These are phyloP conservation scores for Euphrasia arctica DNA, from an alignment of 305 asterid species.

Conservation along the genomic window DNA sequence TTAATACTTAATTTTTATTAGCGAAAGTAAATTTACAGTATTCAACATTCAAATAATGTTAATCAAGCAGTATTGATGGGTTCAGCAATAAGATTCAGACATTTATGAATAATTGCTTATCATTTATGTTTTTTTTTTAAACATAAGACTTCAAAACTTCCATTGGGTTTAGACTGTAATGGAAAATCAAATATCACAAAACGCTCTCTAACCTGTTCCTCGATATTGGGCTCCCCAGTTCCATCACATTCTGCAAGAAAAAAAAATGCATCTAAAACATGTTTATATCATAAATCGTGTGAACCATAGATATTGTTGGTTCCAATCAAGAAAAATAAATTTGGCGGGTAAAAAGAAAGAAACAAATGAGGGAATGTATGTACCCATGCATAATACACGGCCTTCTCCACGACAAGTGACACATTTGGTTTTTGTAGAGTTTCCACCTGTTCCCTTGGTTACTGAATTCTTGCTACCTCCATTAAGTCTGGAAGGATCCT, in stretches of 20 bases:
- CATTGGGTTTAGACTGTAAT: background rate
- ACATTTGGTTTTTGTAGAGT: constrained; percentile 39
- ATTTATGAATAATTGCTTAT: background rate
- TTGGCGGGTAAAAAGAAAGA: constrained; percentile 7
- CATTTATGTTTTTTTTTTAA: background rate
- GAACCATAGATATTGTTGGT: background rate
- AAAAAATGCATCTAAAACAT: constrained; percentile 1
- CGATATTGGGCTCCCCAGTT: constrained; percentile 91
- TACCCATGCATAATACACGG: constrained; percentile 90
- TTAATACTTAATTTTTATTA: too few relatives aligned
- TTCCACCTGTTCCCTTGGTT: constrained; percentile 33
- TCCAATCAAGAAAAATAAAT: background rate
- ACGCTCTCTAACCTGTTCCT: constrained; percentile 63
- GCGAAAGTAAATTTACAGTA: too few relatives aligned
- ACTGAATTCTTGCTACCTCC: constrained; percentile 34
- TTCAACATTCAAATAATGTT: too few relatives aligned
- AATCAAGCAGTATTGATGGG: too few relatives aligned
- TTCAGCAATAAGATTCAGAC: too few relatives aligned
- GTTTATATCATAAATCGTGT: background rate
- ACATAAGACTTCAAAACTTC: constrained; percentile 2
- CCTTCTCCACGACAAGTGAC: constrained; percentile 86
- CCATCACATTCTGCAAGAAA: constrained; percentile 87
- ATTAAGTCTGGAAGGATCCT: constrained; percentile 84
- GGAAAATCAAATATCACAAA: background rate
- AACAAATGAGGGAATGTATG: constrained; percentile 9